phyloP scores from a whole-genome alignment of 768 basidiomycete species.

The Dioszegia crocea region DNA sequence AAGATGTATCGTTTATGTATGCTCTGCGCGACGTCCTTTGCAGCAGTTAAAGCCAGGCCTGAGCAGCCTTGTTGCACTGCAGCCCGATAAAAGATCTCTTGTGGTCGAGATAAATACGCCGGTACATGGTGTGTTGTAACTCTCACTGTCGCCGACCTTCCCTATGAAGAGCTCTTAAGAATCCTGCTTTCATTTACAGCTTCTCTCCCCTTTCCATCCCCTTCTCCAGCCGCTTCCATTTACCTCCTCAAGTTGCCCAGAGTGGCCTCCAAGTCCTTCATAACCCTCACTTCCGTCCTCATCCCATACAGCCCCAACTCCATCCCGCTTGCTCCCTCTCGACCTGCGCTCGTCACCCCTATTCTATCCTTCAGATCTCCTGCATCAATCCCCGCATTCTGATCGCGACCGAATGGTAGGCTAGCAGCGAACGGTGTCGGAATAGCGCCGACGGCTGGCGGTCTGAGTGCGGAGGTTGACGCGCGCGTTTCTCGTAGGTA shows the following conservation, averaged over 20 bases:
- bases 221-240: not conserved
- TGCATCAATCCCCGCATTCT: not conserved
- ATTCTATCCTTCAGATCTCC: not conserved
- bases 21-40: not conserved
- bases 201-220: not conserved
- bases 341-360: not conserved
- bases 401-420: conserved; percentile 10
- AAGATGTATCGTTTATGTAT: conserved; percentile 4
- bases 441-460: conserved; percentile 22
- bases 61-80: too few relatives aligned
- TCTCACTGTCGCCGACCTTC: too few relatives aligned
- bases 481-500: conserved; percentile 38
- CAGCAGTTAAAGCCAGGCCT: too few relatives aligned
- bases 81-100: too few relatives aligned
- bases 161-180: too few relatives aligned
- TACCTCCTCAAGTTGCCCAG: conserved; percentile 15
- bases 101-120: too few relatives aligned
- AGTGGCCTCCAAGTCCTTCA: conserved; percentile 23
- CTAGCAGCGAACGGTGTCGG: conserved; percentile 39
- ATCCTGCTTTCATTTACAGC: not conserved
- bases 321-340: conserved; percentile 4
- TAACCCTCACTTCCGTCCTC: conserved; percentile 25
- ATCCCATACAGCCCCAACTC: conserved; percentile 35
- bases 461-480: conserved; percentile 19
- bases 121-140: too few relatives aligned